These are phyloP conservation scores for Beverwykella pulmonaria DNA, from an alignment of 495 filamentous ascomycete genomes.

Conservation along the genomic window DNA sequence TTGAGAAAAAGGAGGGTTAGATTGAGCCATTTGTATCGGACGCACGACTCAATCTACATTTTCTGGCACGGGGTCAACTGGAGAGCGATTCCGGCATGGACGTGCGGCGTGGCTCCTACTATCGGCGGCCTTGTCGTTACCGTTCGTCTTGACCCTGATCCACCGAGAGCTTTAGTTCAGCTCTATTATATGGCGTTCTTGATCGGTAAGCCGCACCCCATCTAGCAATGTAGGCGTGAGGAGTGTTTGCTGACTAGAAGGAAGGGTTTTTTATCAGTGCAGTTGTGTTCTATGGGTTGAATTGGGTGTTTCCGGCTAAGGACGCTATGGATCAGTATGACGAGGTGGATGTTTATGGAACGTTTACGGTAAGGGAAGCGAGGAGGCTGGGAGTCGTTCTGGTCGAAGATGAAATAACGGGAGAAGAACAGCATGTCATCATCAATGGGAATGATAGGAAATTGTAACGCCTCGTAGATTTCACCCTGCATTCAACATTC, in stretches of 20 bases:
- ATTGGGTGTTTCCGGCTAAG: slow-evolving; percentile 41
- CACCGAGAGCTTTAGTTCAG: slow-evolving; percentile 38
- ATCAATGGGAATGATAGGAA: not conserved
- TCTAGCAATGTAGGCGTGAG: not conserved
- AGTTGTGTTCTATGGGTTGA: slow-evolving; percentile 39
- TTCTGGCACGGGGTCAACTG: slow-evolving; percentile 48
- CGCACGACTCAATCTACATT: slow-evolving; percentile 39
- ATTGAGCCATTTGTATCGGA: slow-evolving; percentile 43
- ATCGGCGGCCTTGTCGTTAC: slow-evolving; percentile 44
- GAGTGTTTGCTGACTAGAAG: not conserved
- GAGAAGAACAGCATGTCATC: not conserved
- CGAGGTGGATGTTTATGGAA: slow-evolving; percentile 43
- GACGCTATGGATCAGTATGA: slow-evolving; percentile 38
- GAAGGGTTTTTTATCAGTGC: slow-evolving; percentile 46
- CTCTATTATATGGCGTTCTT: slow-evolving; percentile 49
- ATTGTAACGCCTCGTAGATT: no score
- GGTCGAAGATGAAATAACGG: slow-evolving; percentile 14
- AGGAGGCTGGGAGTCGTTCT: slow-evolving; percentile 39
- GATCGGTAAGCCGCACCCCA: slow-evolving; percentile 33
- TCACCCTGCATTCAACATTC: no score
- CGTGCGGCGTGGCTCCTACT: slow-evolving; percentile 45
- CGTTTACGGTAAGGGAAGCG: slow-evolving; percentile 45
- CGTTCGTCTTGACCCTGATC: slow-evolving; percentile 36
- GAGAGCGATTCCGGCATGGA: slow-evolving; percentile 44
- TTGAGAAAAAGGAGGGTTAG: slow-evolving; percentile 42